These are phyloP conservation scores for Diplodia mutila DNA, from an alignment of 2,329 filamentous ascomycete species.

Conservation along the genomic window DNA sequence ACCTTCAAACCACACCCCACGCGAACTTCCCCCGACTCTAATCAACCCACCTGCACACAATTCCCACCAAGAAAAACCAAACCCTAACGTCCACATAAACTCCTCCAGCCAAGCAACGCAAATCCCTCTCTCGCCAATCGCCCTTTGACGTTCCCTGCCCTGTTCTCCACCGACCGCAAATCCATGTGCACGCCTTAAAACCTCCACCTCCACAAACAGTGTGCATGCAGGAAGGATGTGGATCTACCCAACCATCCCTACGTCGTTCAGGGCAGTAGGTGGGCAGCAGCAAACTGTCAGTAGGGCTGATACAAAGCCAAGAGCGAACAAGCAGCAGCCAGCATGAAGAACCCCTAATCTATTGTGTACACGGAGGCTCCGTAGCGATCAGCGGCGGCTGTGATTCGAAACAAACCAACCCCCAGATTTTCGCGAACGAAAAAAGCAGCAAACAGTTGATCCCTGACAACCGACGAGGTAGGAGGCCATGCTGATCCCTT, in stretches of 20 bases:
- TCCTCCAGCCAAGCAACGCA: neutral
- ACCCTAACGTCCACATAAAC: neutral
- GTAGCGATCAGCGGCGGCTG: neutral
- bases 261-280: neutral
- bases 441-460: neutral
- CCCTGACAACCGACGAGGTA: too few species aligned
- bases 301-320: neutral
- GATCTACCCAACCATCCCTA: neutral
- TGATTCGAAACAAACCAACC: neutral
- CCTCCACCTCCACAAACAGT: neutral
- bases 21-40: neutral
- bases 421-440: neutral
- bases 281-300: neutral
- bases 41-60: neutral
- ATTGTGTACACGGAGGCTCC: neutral
- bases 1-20: neutral
- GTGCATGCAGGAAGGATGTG: neutral
- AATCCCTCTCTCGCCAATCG: neutral
- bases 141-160: neutral
- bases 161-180: neutral
- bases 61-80: neutral
- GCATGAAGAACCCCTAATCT: neutral
- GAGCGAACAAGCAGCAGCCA: neutral
- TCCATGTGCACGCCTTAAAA: neutral
- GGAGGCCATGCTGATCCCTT: neutral